These are phyloP conservation scores for Setomelanomma holmii DNA, from an alignment of 2,329 filamentous ascomycete species.

Conservation along the genomic window DNA sequence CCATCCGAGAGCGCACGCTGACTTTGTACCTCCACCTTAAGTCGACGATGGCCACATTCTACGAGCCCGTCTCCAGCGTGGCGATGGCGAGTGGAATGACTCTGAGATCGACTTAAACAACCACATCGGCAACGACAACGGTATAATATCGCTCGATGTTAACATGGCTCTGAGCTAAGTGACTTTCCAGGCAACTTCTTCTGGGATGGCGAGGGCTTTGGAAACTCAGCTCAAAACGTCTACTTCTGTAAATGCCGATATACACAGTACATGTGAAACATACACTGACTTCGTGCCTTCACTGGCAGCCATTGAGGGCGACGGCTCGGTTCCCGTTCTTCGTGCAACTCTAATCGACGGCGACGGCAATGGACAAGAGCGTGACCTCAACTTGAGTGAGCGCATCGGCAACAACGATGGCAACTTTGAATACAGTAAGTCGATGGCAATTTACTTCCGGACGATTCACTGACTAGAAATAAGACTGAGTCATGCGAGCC, in stretches of 20 bases:
- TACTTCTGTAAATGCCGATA: too few species aligned
- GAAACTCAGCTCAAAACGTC: constrained; percentile 56
- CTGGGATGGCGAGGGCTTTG: constrained; percentile 59
- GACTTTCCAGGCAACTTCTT: constrained; percentile 50
- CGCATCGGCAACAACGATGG: constrained; percentile 62
- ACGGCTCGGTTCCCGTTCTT: constrained; percentile 59
- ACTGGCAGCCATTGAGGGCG: constrained; percentile 62
- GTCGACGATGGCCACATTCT: constrained; percentile 62
- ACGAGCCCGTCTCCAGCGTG: constrained; percentile 50
- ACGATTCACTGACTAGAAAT: not conserved
- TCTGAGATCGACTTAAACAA: constrained; percentile 59
- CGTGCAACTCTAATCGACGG: constrained; percentile 56
- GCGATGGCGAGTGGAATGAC: constrained; percentile 54
- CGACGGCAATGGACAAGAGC: constrained; percentile 51
- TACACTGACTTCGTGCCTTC: too few species aligned
- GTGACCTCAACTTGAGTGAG: constrained; percentile 65
- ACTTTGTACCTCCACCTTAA: too few species aligned
- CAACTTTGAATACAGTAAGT: constrained; percentile 28
- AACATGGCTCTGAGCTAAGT: not conserved
- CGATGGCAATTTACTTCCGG: not conserved
- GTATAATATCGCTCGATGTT: constrained; percentile 33
- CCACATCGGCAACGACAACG: constrained; percentile 61
- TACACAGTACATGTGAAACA: too few species aligned
- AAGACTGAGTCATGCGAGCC: not conserved
- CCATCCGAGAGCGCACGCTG: too few species aligned